Conservation (phyloP, 768 basidiomycete genomes). For the Auricularia heimuer region DNA sequence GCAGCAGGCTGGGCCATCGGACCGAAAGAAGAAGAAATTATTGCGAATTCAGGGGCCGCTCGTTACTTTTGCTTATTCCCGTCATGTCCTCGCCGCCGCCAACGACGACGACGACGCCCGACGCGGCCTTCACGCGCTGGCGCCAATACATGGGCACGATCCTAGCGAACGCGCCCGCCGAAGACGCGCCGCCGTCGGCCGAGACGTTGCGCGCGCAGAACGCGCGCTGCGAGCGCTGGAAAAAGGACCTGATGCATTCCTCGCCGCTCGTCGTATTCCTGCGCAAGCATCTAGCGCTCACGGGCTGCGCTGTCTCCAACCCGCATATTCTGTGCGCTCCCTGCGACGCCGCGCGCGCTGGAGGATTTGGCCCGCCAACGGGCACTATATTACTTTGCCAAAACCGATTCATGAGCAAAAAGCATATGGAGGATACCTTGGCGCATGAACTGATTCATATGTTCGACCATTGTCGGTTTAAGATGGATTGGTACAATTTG, state of each 20-base stretch:
- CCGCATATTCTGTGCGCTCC: constrained; percentile 76
- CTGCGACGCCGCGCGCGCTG: constrained; percentile 63
- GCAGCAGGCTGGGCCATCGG: no score
- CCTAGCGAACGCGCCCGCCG: not conserved
- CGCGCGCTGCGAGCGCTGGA: not conserved
- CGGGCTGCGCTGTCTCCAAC: constrained; percentile 60
- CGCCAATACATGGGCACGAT: no score
- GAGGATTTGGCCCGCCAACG: constrained; percentile 71
- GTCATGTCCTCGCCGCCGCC: no score
- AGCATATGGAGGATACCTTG: constrained; percentile 88
- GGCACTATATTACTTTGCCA: constrained; percentile 81
- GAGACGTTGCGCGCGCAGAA: not conserved
- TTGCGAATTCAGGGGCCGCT: no score
- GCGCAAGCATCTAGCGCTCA: constrained; percentile 76
- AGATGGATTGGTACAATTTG: constrained; percentile 83
- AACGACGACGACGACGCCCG: no score
- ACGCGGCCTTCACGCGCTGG: no score
- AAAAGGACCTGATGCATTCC: not conserved
- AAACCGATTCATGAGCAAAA: constrained; percentile 67
- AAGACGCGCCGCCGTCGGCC: not conserved
- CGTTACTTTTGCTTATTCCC: no score
- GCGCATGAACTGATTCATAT: constrained; percentile 91
- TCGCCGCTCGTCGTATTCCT: constrained; percentile 81
- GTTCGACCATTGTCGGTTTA: constrained; percentile 93
- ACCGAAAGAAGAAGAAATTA: no score